Conservation (phyloP, 2,329 filamentous ascomycete species). For the Fusarium sp. region DNA sequence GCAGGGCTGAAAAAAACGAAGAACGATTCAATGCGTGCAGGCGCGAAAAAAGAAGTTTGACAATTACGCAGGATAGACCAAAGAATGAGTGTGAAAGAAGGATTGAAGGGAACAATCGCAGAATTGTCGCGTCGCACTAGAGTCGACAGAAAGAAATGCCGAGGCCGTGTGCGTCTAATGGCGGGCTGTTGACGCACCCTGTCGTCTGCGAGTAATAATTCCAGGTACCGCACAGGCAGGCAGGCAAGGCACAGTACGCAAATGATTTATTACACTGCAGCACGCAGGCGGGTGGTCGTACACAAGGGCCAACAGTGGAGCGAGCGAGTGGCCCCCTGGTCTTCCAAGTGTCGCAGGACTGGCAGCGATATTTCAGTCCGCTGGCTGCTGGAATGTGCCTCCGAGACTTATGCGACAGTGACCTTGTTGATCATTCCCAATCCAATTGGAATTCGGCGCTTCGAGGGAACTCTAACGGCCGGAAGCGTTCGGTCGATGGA, state of each 20-base stretch:
- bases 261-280: constrained; percentile 32
- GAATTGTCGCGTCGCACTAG: background rate
- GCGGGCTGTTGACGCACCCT: constrained; percentile 30
- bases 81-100: constrained; percentile 23
- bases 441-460: constrained; percentile 30
- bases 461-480: constrained; percentile 24
- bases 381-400: constrained; percentile 39
- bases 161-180: constrained; percentile 33
- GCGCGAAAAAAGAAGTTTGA: background rate
- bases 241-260: background rate
- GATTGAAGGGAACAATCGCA: constrained; percentile 8
- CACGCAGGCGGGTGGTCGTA: constrained; percentile 28
- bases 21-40: background rate
- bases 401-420: constrained; percentile 35
- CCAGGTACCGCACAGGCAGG: constrained; percentile 4
- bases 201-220: constrained; percentile 18
- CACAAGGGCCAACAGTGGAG: constrained; percentile 30
- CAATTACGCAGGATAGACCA: constrained; percentile 1
- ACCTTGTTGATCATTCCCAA: constrained; percentile 41
- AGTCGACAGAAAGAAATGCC: constrained; percentile 25
- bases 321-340: constrained; percentile 20
- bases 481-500: constrained; percentile 13
- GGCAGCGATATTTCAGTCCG: constrained; percentile 21
- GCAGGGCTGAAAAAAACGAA: constrained; percentile 1
- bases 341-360: constrained; percentile 29